phyloP scores from a whole-genome alignment of 2,329 filamentous ascomycete species.

The Penicillium occitanis region DNA sequence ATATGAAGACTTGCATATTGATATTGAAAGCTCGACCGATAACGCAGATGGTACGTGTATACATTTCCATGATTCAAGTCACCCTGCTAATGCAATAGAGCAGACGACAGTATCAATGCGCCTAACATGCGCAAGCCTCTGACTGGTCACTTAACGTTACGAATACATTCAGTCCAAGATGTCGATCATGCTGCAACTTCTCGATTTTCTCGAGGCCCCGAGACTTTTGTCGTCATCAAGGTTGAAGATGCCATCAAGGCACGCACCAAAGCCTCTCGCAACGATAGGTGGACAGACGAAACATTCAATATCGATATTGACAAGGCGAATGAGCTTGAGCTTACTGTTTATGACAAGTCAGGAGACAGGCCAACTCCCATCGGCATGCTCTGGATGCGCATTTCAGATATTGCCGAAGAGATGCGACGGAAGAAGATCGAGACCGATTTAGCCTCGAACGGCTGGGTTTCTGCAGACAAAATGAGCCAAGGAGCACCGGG shows the following conservation, averaged over 20 bases:
- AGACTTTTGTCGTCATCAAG: conserved; percentile 95
- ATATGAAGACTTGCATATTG: conserved; percentile 96
- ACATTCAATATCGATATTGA: conserved; percentile 90
- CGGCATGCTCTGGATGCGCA: conserved; percentile 90
- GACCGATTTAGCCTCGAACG: conserved; percentile 87
- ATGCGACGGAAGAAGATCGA: conserved; percentile 97
- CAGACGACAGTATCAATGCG: conserved; percentile 94
- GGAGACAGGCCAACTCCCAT: conserved; percentile 89
- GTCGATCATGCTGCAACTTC: conserved; percentile 86
- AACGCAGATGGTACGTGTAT: conserved; percentile 70
- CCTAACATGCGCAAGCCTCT: conserved; percentile 95
- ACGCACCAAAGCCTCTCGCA: conserved; percentile 79
- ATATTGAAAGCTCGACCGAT: conserved; percentile 72
- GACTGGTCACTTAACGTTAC: conserved; percentile 82
- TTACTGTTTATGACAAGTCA: conserved; percentile 96
- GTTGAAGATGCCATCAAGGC: conserved; percentile 92
- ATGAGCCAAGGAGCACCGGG: conserved; percentile 67
- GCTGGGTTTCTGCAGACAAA: conserved; percentile 96
- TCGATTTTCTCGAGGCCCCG: conserved; percentile 83
- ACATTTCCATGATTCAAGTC: not conserved
- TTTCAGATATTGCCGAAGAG: conserved; percentile 96
- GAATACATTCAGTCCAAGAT: conserved; percentile 85
- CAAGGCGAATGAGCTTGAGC: conserved; percentile 97
- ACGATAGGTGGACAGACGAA: conserved; percentile 88
- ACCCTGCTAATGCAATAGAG: conserved; percentile 13